Percentiles rank a stretch among this genome's conserved stretches.
Evolutionary conservation across 2,329 filamentous ascomycete species (phyloP).

Genomic region (Phialophora verrucosa): DNA sequence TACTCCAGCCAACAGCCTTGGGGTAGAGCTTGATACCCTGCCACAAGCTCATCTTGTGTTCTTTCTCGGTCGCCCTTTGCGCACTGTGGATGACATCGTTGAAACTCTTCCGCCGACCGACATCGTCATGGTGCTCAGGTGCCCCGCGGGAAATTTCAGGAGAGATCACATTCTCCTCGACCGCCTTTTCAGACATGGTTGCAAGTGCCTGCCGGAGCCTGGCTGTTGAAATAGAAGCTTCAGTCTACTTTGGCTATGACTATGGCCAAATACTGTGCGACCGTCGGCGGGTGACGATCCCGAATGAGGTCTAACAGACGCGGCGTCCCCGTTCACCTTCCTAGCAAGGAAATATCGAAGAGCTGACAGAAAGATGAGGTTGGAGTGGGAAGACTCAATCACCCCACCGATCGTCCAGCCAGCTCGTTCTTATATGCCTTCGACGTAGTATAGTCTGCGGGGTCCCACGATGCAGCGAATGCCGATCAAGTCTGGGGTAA

Average conservation of each 20-base stretch:
- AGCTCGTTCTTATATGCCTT: conserved; percentile 21
- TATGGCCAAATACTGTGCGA: neutral
- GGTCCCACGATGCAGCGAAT: conserved; percentile 16
- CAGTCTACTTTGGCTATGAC: neutral
- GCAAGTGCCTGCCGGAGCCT: neutral
- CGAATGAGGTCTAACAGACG: too few relatives aligned
- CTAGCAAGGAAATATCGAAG: neutral
- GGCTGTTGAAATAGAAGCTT: neutral
- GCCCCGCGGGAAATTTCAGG: conserved; percentile 14
- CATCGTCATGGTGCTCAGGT: conserved; percentile 18
- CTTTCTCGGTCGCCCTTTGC: conserved; percentile 52
- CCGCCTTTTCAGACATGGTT: conserved; percentile 29
- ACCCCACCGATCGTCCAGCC: conserved; percentile 9
- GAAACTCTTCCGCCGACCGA: conserved; percentile 18
- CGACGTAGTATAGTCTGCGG: neutral
- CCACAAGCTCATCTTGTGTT: conserved; percentile 71
- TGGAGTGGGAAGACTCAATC: neutral
- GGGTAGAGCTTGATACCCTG: conserved; percentile 83
- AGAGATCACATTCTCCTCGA: conserved; percentile 28
- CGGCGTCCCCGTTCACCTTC: neutral
- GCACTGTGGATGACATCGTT: conserved; percentile 49
- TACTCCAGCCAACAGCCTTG: conserved; percentile 81
- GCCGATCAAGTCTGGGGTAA: conserved; percentile 17
- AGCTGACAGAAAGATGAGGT: neutral
- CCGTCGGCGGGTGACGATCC: neutral